Conservation (phyloP, 306 rosid species). For the Cicer arietinum region DNA sequence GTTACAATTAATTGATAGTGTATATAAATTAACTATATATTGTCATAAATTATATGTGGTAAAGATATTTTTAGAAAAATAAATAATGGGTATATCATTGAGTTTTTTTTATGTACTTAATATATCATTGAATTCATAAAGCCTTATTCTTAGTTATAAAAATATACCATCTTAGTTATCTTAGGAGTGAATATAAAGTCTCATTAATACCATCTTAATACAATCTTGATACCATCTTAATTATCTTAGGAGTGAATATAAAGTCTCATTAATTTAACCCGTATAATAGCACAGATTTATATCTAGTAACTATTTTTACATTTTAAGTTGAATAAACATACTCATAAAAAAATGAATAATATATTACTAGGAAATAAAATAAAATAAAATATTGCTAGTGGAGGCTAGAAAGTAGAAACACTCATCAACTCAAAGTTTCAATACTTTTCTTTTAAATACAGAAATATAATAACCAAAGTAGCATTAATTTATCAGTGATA, state of each 20-base stretch:
- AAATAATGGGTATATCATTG: neutral
- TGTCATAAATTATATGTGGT: too few species aligned
- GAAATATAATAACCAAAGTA: neutral
- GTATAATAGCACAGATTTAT: neutral
- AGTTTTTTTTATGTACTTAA: neutral
- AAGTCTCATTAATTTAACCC: neutral
- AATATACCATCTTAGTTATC: neutral
- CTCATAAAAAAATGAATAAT: neutral
- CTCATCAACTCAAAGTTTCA: neutral
- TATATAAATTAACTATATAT: too few species aligned
- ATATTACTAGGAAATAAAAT: neutral
- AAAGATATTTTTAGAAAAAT: neutral
- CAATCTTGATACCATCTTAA: neutral
- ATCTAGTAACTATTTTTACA: neutral
- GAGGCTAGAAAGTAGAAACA: neutral
- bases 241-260: neutral
- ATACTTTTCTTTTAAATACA: neutral
- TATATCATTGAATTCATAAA: neutral
- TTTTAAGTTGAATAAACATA: neutral
- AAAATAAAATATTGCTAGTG: neutral
- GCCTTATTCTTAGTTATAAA: neutral
- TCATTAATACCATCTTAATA: neutral
- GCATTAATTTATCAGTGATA: neutral
- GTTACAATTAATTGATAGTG: too few species aligned
- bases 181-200: neutral